Conservation (phyloP, 1,284 basidiomycete genomes). For the Wallemia hederae region DNA sequence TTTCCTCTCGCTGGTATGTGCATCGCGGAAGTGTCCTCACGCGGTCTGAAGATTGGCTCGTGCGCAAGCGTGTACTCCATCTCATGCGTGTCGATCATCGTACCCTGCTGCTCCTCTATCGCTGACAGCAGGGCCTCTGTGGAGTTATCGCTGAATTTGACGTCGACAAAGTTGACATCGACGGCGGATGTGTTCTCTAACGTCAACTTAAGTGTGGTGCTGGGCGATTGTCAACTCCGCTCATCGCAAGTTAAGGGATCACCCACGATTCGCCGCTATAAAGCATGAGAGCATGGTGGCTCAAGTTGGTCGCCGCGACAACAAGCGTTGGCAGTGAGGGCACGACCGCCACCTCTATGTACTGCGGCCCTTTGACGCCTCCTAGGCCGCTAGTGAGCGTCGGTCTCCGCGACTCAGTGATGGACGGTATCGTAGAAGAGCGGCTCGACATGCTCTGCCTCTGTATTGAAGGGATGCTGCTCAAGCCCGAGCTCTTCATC, state of each 20-base stretch:
- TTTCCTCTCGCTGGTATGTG: conserved; percentile 39
- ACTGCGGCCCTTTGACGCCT: conserved; percentile 18
- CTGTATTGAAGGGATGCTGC: conserved; percentile 20
- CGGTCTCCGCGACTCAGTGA: conserved; percentile 23
- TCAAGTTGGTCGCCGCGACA: conserved; percentile 43
- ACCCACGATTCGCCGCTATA: conserved; percentile 68
- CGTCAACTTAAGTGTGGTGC: conserved; percentile 24
- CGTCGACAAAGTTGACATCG: conserved; percentile 51
- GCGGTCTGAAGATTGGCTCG: conserved; percentile 53
- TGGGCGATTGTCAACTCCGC: background rate
- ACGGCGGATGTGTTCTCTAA: conserved; percentile 60
- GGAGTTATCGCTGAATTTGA: conserved; percentile 70
- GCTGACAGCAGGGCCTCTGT: conserved; percentile 40
- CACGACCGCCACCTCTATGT: conserved; percentile 45
- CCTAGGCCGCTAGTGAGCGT: conserved; percentile 10
- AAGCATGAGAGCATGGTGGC: conserved; percentile 69
- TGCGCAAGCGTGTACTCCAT: conserved; percentile 54
- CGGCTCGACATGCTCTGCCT: conserved; percentile 3
- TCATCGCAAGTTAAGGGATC: background rate
- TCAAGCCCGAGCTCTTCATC: conserved; percentile 37
- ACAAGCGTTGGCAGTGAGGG: conserved; percentile 63
- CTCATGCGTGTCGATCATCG: conserved; percentile 64
- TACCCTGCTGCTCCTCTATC: conserved; percentile 45
- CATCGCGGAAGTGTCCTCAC: conserved; percentile 19
- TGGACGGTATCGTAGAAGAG: conserved; percentile 9